phyloP scores from a whole-genome alignment of 2,329 filamentous ascomycete genomes.

The Hymenoscyphus repandus region DNA sequence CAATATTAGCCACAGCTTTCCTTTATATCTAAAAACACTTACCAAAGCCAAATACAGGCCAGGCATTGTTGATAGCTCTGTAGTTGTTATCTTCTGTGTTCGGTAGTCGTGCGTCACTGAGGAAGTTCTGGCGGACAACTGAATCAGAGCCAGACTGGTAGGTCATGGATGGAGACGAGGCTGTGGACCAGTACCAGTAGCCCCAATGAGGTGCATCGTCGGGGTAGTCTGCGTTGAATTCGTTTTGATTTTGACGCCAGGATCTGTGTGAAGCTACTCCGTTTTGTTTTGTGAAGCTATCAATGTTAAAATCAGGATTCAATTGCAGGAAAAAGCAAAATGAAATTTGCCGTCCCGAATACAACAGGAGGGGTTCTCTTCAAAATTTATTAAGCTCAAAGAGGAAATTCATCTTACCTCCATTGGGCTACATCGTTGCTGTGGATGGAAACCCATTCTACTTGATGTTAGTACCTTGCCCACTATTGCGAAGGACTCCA shows the following conservation, averaged over 20 bases:
- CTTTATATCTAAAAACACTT: not conserved
- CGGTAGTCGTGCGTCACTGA: conserved; percentile 54
- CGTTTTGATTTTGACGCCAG: conserved; percentile 23
- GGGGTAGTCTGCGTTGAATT: conserved; percentile 28
- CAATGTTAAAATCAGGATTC: not conserved
- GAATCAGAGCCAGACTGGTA: conserved; percentile 66
- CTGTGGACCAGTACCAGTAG: conserved; percentile 69
- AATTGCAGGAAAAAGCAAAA: too few relatives aligned
- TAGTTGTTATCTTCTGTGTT: conserved; percentile 61
- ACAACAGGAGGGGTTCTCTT: too few relatives aligned
- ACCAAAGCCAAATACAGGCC: conserved; percentile 75
- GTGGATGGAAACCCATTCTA: conserved; percentile 70
- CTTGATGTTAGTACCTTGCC: conserved; percentile 1
- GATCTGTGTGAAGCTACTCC: conserved; percentile 22
- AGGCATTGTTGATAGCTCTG: conserved; percentile 61
- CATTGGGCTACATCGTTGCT: conserved; percentile 51
- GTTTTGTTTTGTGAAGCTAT: conserved; percentile 21
- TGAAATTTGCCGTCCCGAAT: too few relatives aligned
- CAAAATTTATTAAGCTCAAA: not conserved
- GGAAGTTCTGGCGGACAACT: conserved; percentile 60
- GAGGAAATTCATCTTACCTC: conserved; percentile 42
- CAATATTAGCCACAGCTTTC: not conserved
- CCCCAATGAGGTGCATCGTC: conserved; percentile 68
- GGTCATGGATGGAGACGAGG: conserved; percentile 48
- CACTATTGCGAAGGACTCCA: conserved; percentile 20